Evolutionary conservation across 2,329 filamentous ascomycete species (phyloP), one percentile per base, ranked within the genome.

Genomic region (Mycosphaerella sp.): DNA sequence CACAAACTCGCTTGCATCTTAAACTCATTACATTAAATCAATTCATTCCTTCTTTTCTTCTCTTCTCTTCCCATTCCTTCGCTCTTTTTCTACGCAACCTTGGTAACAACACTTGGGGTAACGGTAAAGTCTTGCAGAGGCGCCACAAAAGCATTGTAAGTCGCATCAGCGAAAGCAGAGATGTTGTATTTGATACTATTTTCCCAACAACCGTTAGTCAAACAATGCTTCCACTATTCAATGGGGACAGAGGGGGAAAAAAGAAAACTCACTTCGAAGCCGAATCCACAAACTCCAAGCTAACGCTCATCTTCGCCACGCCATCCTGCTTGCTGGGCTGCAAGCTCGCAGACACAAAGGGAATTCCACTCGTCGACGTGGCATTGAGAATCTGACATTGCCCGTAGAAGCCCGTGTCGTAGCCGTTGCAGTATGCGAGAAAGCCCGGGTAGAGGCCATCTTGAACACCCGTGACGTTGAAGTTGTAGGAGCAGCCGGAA

Each of bases 371-470:
- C 9, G 48, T 49, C 12, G 44, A 44, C 4, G 38, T 41, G 7
- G 21, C 44, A n/a, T 49, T 48, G 6, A 58, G 52, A 6, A 58
- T 38, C 38, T 53, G 6, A 48, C 55, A 58, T 21, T 36, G 11
- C 29, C 26, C n/a, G 48, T 48, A 58, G 55, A 48, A 58, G 32
- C 55, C 55, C 10, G 48, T 53, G 32, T 58, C 55, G 12, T 21
- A 1, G 32, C 55, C 55, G 36, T 1, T 9, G 46, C 55, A 58
- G 52, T 58, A 52, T 7, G 55, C 55, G 14, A 48, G 44, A 48
- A 58, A 58, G 29, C 55, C 48, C 31, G 55, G 51, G 39, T 49
- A 46, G 10, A 29, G 10, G 3, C 17, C n/a, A 31, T 29, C 21
- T 7, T 31, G 40, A 23, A 17, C 10, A 2, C 51, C 55, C 12